A percentile compares a stretch with the other conserved stretches of the same genome.
Evolutionary conservation across 225 moss, liverwort and hornwort species (phyloP).

Genomic region (Sphagnum contortum): DNA sequence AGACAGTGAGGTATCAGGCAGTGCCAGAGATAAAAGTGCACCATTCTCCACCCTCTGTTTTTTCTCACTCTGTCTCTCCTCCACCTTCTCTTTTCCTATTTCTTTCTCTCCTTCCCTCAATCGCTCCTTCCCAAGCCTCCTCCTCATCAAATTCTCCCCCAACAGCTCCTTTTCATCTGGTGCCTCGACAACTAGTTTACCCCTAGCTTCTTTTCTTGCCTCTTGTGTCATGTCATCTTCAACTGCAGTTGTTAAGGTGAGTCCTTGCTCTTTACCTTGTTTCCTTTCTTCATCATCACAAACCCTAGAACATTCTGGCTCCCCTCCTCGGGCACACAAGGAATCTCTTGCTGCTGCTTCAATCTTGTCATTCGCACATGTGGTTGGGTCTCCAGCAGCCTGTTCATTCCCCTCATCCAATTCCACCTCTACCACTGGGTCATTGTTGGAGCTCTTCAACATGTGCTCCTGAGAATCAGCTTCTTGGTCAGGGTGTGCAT

Average conservation of each 20-base stretch:
- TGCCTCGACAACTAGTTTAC: constrained; percentile 14
- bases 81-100: constrained; percentile 54
- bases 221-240: constrained; percentile 32
- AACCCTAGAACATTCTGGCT: neutral
- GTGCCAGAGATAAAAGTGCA: constrained; percentile 75
- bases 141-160: constrained; percentile 38
- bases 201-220: constrained; percentile 31
- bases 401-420: constrained; percentile 9
- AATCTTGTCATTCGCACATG: constrained; percentile 16
- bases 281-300: constrained; percentile 30
- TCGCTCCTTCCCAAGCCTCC: constrained; percentile 49
- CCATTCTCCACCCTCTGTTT: constrained; percentile 82
- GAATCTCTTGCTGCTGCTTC: constrained; percentile 18
- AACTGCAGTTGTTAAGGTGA: constrained; percentile 15
- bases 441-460: constrained; percentile 21
- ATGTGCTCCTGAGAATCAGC: constrained; percentile 2
- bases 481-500: constrained; percentile 7
- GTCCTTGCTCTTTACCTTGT: constrained; percentile 12
- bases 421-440: constrained; percentile 9
- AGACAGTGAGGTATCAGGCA: constrained; percentile 84
- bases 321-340: constrained; percentile 7
- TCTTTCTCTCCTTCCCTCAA: constrained; percentile 52
- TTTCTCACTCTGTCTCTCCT: constrained; percentile 68
- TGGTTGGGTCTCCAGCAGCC: too few species aligned
- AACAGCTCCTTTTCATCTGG: constrained; percentile 8